Evolutionary conservation across 2,329 filamentous ascomycete genomes (phyloP).

Genomic region (Exserohilum turcica): DNA sequence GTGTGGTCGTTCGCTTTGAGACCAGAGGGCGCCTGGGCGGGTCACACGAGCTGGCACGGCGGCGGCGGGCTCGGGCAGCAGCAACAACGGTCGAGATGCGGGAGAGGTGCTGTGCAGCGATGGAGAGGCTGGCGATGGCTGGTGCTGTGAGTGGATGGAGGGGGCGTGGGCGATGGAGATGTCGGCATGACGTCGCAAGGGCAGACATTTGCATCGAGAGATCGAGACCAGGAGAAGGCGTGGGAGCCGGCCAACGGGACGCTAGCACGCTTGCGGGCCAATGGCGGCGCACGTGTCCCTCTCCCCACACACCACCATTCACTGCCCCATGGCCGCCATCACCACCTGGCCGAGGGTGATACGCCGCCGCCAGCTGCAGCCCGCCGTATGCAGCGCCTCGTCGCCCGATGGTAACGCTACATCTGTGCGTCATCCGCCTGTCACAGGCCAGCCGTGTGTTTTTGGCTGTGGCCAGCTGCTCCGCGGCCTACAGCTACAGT

Average conservation of each 20-base stretch:
- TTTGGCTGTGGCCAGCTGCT: background rate
- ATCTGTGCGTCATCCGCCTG: constrained; percentile 8
- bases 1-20: constrained; percentile 25
- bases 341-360: constrained; percentile 25
- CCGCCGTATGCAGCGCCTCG: constrained; percentile 4
- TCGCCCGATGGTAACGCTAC: background rate
- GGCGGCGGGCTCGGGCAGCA: constrained; percentile 3
- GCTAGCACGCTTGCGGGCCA: constrained; percentile 16
- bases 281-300: constrained; percentile 14
- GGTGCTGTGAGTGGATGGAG: too few relatives aligned
- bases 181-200: constrained; percentile 13
- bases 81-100: background rate
- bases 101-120: background rate
- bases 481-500: constrained; percentile 4
- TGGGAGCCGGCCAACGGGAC: constrained; percentile 17
- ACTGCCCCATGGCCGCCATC: constrained; percentile 7
- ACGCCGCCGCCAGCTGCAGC: constrained; percentile 7
- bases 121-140: background rate
- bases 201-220: constrained; percentile 21
- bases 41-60: constrained; percentile 9
- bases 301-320: constrained; percentile 20
- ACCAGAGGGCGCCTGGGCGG: constrained; percentile 14
- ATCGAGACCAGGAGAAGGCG: constrained; percentile 23
- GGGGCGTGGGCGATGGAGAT: constrained; percentile 7
- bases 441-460: background rate